Base-by-base conservation (phyloP, 768 basidiomycete species). In the Cytidiella melzeri region DNA sequence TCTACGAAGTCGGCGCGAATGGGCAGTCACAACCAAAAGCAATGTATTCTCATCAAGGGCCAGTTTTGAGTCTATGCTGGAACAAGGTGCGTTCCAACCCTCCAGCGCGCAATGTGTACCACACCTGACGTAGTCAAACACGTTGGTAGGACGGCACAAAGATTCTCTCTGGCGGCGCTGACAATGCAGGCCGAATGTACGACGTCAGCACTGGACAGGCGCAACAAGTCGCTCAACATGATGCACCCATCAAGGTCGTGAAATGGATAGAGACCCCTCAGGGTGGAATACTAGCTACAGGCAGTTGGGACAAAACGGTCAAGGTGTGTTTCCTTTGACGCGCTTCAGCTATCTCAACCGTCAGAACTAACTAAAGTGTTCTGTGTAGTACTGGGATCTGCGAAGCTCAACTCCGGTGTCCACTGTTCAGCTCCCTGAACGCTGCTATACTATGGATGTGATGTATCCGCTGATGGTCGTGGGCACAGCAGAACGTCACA, bases 251-350 rank as follows among this genome's bases (percentile, higher is more conserved):
- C 59, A 89, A 84, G 65, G 82, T 79, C 50, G 83, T 92, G 34
- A 76, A 81, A 47, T 93, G 86, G 81, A 73, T 92, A 45, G 87
- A 93, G 53, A 77, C 84, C 4, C 82, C 81, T 19, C 79, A 77
- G 53, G 77, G 78, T 28, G 80, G 88, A 12, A 81, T 94, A 54
- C 72, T 94, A 18, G 90, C 84, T 11, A 97, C 95, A 1, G 96
- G 93, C 9, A 92, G 92, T 46, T 99, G 96, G 96, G 95, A 99
- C 67, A 95, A 95, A 69, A 95, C 91, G 1, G 68, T 98, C 63
- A 95, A 93, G 76, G 94, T 93, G 56, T 48, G 69, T 61, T 7
- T 7, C 30, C 37, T 45, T 20, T 23, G 19, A 5, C n/a, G 26
- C 6, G 7, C 21, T 18, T 47, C 39, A 7, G 19, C 25, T 20